Conservation (phyloP, 2,329 filamentous ascomycete genomes). For the Xylariaceae sp. region DNA sequence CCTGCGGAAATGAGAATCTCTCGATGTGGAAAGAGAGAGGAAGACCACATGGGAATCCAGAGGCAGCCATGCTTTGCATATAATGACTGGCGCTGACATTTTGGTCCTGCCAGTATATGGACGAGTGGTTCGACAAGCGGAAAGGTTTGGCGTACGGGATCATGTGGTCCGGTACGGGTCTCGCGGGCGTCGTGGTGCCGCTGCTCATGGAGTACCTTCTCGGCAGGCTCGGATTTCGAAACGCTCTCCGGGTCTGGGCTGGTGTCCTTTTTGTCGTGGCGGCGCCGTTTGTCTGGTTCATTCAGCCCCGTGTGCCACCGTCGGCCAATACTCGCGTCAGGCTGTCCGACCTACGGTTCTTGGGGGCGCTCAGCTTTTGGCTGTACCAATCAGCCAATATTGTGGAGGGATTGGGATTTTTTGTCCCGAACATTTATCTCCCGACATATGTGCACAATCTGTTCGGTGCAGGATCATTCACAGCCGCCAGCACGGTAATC, state of each 20-base stretch:
- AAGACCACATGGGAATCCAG: background rate
- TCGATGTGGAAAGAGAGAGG: background rate
- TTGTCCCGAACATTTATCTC: constrained; percentile 61
- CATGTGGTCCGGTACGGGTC: constrained; percentile 56
- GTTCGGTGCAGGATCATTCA: constrained; percentile 46
- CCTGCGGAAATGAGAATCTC: background rate
- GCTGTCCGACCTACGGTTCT: constrained; percentile 48
- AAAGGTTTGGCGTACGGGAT: constrained; percentile 63
- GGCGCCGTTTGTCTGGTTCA: constrained; percentile 54
- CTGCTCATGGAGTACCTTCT: constrained; percentile 54
- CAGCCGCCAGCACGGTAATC: constrained; percentile 54
- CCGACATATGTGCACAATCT: constrained; percentile 52
- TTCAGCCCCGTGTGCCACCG: constrained; percentile 54
- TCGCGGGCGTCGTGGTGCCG: constrained; percentile 50
- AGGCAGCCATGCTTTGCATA: too few relatives aligned
- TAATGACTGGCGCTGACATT: too few relatives aligned
- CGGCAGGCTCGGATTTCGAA: constrained; percentile 47
- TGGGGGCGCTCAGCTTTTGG: constrained; percentile 51
- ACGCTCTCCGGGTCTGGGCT: constrained; percentile 54
- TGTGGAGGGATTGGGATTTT: constrained; percentile 59
- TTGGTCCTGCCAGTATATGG: constrained; percentile 42
- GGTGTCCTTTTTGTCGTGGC: constrained; percentile 49
- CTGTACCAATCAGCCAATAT: constrained; percentile 58
- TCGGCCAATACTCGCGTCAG: constrained; percentile 36
- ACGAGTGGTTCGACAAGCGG: constrained; percentile 60